Evolutionary conservation across 164 flowering plant genomes (phyloP), one percentile per base, ranked within the genome.

Genomic region (Echeveria elegans): DNA sequence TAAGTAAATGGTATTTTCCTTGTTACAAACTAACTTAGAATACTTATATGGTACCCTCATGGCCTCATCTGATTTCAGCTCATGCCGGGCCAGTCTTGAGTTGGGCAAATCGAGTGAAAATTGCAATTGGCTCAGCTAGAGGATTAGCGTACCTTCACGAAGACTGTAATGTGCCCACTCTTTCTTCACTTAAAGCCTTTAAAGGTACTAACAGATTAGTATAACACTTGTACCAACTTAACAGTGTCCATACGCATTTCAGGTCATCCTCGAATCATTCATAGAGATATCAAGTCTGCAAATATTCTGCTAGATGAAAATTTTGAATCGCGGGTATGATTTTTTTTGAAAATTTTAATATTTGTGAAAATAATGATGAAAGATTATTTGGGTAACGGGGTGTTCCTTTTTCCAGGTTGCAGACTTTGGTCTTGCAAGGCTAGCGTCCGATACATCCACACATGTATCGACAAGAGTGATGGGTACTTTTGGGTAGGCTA

Each of bases 261-360:
- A 89, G 96, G 96, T 67, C 87, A 87, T 78, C 96, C 96, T 63
- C 85, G 78, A 52, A 87, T 89, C 62, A 89, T 89, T 66, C 96
- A 87, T 58, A 74, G 92, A 72, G 96, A 89, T 74, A 87, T 89
- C 64, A 89, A 89, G 77, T 82, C 96, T 18, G 85, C 90, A 37
- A 89, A 87, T 75, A 89, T 89, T 67, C 80, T 89, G 41, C 47
- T 87, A 67, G 93, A 89, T 53, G 75, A 79, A 30, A 70, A 63
- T 43, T 89, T 73, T 72, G 89, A 89, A 74, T 86, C 96, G 36
- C 81, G 85, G 89, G 90, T 77, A 78, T n/a, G 31, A 77, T 8
- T 59, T 29, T 59, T 61, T 28, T 29, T 8, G 12, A 14, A 48
- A 6, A 1, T 0, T 48, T 19, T 52, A 11, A 30, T 26, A 14